phyloP scores from a whole-genome alignment of 148 eudicot species.

The Vaccinium corymbosum region DNA sequence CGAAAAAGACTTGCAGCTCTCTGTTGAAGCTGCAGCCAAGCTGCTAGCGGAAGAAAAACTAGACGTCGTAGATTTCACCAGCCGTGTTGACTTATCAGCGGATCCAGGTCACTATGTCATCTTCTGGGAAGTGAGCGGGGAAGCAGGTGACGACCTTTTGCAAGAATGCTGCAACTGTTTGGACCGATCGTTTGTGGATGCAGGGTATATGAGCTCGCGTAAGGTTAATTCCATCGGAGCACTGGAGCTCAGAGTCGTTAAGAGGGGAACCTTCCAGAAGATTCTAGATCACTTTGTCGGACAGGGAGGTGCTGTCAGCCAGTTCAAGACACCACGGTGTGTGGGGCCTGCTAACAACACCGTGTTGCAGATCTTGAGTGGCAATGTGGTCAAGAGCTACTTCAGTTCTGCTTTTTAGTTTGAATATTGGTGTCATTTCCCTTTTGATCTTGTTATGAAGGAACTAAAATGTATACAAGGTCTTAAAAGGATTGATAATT shows the following conservation, averaged over 20 bases:
- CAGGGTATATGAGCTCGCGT: slow-evolving; percentile 70
- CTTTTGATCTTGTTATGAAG: background rate
- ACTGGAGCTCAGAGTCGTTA: slow-evolving; percentile 61
- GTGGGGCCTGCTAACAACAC: slow-evolving; percentile 43
- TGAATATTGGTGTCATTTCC: slow-evolving; percentile 13
- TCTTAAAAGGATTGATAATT: background rate
- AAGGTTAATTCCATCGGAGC: slow-evolving; percentile 67
- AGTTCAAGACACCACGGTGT: slow-evolving; percentile 88
- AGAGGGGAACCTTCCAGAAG: slow-evolving; percentile 72
- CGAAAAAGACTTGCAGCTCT: slow-evolving; percentile 70
- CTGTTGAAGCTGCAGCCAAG: slow-evolving; percentile 69
- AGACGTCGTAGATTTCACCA: slow-evolving; percentile 78
- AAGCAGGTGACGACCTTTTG: slow-evolving; percentile 46
- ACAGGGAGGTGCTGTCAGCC: slow-evolving; percentile 68
- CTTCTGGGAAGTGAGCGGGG: slow-evolving; percentile 80
- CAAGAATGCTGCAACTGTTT: slow-evolving; percentile 63
- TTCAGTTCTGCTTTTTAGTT: slow-evolving; percentile 60
- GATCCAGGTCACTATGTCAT: slow-evolving; percentile 81
- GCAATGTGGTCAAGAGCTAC: slow-evolving; percentile 52
- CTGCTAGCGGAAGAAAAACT: slow-evolving; percentile 46
- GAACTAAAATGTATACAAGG: background rate
- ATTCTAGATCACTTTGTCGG: slow-evolving; percentile 59
- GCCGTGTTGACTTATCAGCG: slow-evolving; percentile 44
- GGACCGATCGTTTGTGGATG: slow-evolving; percentile 68
- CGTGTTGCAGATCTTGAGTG: slow-evolving; percentile 50